Conservation (phyloP, 75 land plant species). For the Sequoiadendron giganteum region DNA sequence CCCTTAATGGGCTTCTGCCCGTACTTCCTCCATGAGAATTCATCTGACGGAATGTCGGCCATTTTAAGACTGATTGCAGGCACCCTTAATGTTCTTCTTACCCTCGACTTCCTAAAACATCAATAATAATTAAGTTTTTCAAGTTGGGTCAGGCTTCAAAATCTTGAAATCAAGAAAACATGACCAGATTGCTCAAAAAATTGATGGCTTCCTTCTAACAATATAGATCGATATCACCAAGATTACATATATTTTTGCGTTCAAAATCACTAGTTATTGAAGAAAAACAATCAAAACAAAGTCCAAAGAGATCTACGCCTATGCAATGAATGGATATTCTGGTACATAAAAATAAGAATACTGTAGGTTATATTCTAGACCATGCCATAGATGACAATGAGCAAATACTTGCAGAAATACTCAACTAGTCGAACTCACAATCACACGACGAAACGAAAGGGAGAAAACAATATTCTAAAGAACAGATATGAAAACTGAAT, state of each 20-base stretch:
- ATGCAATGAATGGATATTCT: too few relatives aligned
- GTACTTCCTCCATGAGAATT: slow-evolving; percentile 87
- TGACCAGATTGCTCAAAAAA: too few relatives aligned
- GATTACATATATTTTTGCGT: not conserved
- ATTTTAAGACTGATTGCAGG: slow-evolving; percentile 75
- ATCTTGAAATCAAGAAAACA: not conserved
- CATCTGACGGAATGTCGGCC: slow-evolving; percentile 90
- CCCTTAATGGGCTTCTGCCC: slow-evolving; percentile 96
- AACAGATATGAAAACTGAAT: too few relatives aligned
- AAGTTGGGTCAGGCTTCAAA: not conserved
- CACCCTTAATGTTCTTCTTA: slow-evolving; percentile 60
- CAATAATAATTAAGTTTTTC: not conserved
- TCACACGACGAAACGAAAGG: too few relatives aligned
- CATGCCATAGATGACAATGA: too few relatives aligned
- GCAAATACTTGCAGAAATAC: not conserved
- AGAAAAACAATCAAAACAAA: too few relatives aligned
- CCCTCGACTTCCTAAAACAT: slow-evolving; percentile 46
- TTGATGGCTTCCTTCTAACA: not conserved
- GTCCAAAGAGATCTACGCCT: too few relatives aligned
- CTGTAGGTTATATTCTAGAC: too few relatives aligned
- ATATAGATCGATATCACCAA: not conserved
- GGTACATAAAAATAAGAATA: too few relatives aligned
- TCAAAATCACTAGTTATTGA: too few relatives aligned
- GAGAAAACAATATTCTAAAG: too few relatives aligned
- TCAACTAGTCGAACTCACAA: too few relatives aligned